Evolutionary conservation across 2,329 filamentous ascomycete genomes (phyloP), one percentile per base, ranked within the genome.

Genomic region (Phialocephala subalpina): DNA sequence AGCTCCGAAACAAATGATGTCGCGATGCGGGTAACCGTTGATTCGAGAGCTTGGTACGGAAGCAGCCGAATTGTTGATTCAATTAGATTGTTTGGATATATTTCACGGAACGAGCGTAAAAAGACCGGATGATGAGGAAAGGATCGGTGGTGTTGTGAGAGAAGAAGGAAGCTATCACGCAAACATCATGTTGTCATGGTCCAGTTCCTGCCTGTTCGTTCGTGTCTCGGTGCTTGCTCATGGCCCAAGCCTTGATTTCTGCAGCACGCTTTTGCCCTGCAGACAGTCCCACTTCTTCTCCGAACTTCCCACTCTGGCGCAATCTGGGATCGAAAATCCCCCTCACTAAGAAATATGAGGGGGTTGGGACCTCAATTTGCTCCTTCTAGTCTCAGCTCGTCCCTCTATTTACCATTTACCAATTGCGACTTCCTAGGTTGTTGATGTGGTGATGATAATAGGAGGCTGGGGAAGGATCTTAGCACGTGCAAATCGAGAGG

Each of bases 1-100:
- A 64, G 64, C 63, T 62, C 42, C 59, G 42, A 47, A 52, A 52
- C 40, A 38, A 40, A 40, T 53, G 25, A 53, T 53, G 49, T 53
- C 49, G 49, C 3, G 25, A 22, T 22, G 20, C 45, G n/a, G n/a
- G n/a, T 22, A 22, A 27, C 49, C 49, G 27, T 29, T 6, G 25
- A 27, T 53, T 53, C 45, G 33, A 35, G 62, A 64, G 35, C 47
- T 40, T 40, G 38, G 35, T 33, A 1, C 40, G 22, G 38, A 22
- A 47, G 12, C 18, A n/a, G 11, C 35, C 18, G 47, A 55, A 25
- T 49, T 35, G 58, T 25, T 61, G 27, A 45, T 47, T 12, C 18
- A 33, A 55, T 55, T 27, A 18, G 25, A 53, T 29, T 6, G 27
- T 6, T 16, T 18, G 5, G 49, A 53, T 53, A 33, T 25, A 49